Evolutionary conservation across 2,329 filamentous ascomycete species (phyloP).

Genomic region (Monosporascus sp.): DNA sequence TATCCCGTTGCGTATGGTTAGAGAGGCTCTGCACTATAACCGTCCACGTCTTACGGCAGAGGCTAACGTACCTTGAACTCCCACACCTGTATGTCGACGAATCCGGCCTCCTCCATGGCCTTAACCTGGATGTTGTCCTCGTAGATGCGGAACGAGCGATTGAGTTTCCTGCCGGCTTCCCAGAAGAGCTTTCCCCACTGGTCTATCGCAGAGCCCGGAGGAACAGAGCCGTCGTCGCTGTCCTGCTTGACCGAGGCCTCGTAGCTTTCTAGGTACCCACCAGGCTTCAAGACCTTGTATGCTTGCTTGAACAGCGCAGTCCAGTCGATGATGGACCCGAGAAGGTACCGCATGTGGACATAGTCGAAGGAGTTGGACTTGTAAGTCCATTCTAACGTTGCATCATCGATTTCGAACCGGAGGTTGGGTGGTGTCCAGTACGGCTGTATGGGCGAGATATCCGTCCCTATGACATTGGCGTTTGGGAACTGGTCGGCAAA

Average conservation of each 20-base stretch:
- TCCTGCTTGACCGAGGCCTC: conserved; percentile 13
- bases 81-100: conserved; percentile 49
- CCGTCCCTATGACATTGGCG: conserved; percentile 45
- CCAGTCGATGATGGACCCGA: conserved; percentile 49
- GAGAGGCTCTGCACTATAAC: not conserved
- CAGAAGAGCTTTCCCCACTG: conserved; percentile 24
- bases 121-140: conserved; percentile 47
- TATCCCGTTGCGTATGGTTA: not conserved
- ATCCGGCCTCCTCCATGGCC: conserved; percentile 50
- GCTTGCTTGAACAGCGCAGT: conserved; percentile 43
- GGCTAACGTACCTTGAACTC: conserved; percentile 40
- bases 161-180: conserved; percentile 39
- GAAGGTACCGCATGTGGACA: conserved; percentile 50
- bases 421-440: conserved; percentile 54
- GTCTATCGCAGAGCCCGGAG: conserved; percentile 10
- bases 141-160: conserved; percentile 42
- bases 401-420: conserved; percentile 59
- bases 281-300: conserved; percentile 46
- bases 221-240: conserved; percentile 19
- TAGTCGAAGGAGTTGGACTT: conserved; percentile 43
- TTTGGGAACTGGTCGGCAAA: conserved; percentile 38
- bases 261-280: conserved; percentile 30
- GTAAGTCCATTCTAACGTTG: conserved; percentile 44
- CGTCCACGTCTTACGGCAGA: too few species aligned
- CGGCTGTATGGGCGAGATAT: conserved; percentile 55